Evolutionary conservation across 139 green algal genomes (phyloP).

Genomic region (Picochlorum sp.): DNA sequence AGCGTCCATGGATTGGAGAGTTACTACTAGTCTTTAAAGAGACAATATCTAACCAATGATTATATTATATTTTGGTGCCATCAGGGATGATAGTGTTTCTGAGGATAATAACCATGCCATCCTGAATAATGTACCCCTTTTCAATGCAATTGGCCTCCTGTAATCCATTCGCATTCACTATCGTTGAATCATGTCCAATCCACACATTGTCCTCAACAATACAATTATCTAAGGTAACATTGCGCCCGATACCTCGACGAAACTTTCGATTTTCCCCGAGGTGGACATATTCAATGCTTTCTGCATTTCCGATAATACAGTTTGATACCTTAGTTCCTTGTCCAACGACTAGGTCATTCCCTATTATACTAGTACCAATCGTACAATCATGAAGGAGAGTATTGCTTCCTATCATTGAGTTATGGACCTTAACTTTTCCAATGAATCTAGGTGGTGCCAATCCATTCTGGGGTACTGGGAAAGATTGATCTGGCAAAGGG

Average conservation of each 20-base stretch:
- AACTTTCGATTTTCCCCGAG: conserved; percentile 81
- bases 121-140: conserved; percentile 61
- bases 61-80: conserved; percentile 60
- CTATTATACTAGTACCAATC: conserved; percentile 87
- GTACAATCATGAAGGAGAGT: conserved; percentile 65
- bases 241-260: conserved; percentile 67
- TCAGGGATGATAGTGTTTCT: conserved; percentile 55
- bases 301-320: conserved; percentile 55
- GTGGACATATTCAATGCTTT: conserved; percentile 96
- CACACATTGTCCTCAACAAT: conserved; percentile 65
- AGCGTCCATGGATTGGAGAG: too few species aligned
- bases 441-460: conserved; percentile 97
- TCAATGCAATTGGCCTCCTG: conserved; percentile 44
- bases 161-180: conserved; percentile 62
- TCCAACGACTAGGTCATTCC: conserved; percentile 60
- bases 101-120: conserved; percentile 66
- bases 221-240: conserved; percentile 35
- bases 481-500: conserved; percentile 69
- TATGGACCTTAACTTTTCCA: conserved; percentile 44
- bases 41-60: background rate
- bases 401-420: conserved; percentile 76
- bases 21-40: background rate
- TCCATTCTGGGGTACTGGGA: conserved; percentile 60
- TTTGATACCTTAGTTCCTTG: conserved; percentile 39
- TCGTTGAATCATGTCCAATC: conserved; percentile 49